Evolutionary conservation across 1,139 yeast species (phyloP).

Genomic region (Debaryomycetaceae sp.): DNA sequence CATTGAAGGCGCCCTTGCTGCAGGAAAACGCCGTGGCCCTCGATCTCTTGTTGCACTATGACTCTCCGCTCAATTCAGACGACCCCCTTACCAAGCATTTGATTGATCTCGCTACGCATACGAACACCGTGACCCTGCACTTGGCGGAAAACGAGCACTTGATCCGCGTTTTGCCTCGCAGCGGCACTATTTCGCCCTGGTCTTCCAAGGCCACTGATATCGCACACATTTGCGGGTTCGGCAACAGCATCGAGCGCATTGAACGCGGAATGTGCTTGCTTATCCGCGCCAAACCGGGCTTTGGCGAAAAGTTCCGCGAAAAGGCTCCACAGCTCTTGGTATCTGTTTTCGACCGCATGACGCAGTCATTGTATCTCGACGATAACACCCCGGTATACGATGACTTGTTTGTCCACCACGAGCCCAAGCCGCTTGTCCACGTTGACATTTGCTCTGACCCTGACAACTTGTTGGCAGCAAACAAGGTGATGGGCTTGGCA

Average conservation of each 20-base stretch:
- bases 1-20: constrained; percentile 27
- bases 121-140: constrained; percentile 11
- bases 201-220: constrained; percentile 97
- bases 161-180: constrained; percentile 76
- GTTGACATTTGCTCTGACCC: constrained; percentile 55
- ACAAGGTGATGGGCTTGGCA: constrained; percentile 81
- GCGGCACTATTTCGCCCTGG: constrained; percentile 98
- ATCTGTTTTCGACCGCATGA: constrained; percentile 88
- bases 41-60: constrained; percentile 63
- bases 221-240: constrained; percentile 77
- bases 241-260: constrained; percentile 59
- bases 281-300: constrained; percentile 52
- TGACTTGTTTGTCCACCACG: constrained; percentile 67
- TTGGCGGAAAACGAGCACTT: constrained; percentile 43
- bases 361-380: constrained; percentile 57
- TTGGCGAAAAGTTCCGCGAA: constrained; percentile 14
- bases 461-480: constrained; percentile 61
- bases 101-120: constrained; percentile 15
- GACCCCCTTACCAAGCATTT: constrained; percentile 42
- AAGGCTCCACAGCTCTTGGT: constrained; percentile 38
- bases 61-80: constrained; percentile 45
- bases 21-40: constrained; percentile 20
- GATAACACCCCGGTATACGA: constrained; percentile 47
- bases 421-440: constrained; percentile 77
- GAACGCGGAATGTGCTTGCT: constrained; percentile 83